A percentile compares a stretch with the other conserved stretches of the same genome.
phyloP scores from a whole-genome alignment of 805 yeast species.

The Ogataea zsoltii region DNA sequence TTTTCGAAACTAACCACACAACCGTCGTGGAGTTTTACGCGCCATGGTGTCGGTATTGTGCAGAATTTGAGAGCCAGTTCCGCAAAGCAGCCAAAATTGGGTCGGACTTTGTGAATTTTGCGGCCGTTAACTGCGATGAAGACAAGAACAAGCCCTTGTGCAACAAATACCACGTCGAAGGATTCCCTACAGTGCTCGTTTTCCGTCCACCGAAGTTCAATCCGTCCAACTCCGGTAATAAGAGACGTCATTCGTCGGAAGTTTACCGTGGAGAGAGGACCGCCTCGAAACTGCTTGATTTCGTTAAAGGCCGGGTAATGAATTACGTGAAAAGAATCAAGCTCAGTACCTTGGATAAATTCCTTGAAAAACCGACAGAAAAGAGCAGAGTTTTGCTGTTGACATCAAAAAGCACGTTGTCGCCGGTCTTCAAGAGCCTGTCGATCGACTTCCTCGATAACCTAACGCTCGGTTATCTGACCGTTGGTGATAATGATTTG shows the following conservation, averaged over 20 bases:
- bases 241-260: slow-evolving; percentile 51
- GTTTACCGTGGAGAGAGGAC: slow-evolving; percentile 62
- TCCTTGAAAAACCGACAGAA: slow-evolving; percentile 19
- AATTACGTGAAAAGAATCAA: slow-evolving; percentile 60
- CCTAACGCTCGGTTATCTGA: slow-evolving; percentile 48
- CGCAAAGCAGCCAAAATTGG: slow-evolving; percentile 62
- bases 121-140: slow-evolving; percentile 84
- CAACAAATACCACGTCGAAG: slow-evolving; percentile 59
- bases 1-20: slow-evolving; percentile 71
- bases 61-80: slow-evolving; percentile 63
- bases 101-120: slow-evolving; percentile 62
- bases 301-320: slow-evolving; percentile 58
- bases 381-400: slow-evolving; percentile 50
- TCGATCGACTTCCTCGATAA: slow-evolving; percentile 67
- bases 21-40: slow-evolving; percentile 89
- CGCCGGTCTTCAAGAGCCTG: slow-evolving; percentile 61
- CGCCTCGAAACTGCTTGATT: slow-evolving; percentile 53
- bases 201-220: slow-evolving; percentile 77
- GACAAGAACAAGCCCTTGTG: slow-evolving; percentile 69
- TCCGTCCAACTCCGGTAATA: slow-evolving; percentile 15
- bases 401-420: slow-evolving; percentile 47
- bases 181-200: slow-evolving; percentile 82
- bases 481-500: slow-evolving; percentile 30
- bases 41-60: slow-evolving; percentile 98
- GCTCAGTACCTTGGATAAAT: slow-evolving; percentile 34